Conservation (phyloP, 805 yeast genomes). For the Nakazawaea sp. region DNA sequence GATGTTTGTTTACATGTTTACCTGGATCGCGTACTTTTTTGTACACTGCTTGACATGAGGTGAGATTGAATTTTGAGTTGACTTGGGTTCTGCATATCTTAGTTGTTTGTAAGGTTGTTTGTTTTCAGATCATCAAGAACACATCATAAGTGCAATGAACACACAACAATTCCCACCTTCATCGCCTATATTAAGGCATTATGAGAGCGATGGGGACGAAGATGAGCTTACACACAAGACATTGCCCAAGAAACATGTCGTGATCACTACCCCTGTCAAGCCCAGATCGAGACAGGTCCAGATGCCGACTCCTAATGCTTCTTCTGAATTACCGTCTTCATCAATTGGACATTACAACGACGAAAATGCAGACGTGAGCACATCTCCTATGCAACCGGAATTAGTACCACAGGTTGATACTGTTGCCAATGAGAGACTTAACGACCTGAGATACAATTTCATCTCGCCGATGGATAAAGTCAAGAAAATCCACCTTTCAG, state of each 20-base stretch:
- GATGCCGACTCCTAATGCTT: conserved; percentile 12
- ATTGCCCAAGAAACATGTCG: background rate
- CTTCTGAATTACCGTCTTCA: conserved; percentile 10
- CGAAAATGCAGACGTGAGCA: background rate
- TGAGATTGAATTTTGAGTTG: too few species aligned
- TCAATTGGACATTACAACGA: conserved; percentile 1
- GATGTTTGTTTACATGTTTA: background rate
- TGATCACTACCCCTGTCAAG: background rate
- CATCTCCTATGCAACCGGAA: conserved; percentile 7
- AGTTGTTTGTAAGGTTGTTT: too few species aligned
- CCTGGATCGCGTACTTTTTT: background rate
- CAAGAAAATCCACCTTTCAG: conserved; percentile 33
- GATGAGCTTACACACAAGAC: conserved; percentile 2
- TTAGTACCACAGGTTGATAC: background rate
- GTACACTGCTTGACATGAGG: too few species aligned
- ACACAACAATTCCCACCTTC: conserved; percentile 27
- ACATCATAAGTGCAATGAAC: too few species aligned
- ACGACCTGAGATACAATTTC: conserved; percentile 12
- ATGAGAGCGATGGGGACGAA: background rate
- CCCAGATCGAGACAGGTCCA: background rate
- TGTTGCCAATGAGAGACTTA: background rate
- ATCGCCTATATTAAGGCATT: conserved; percentile 21
- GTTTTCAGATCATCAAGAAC: background rate
- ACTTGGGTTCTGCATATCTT: too few species aligned
- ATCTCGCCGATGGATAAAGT: conserved; percentile 30